Evolutionary conservation across 148 eudicot species (phyloP).

Genomic region (Fagopyrum homotropicum): DNA sequence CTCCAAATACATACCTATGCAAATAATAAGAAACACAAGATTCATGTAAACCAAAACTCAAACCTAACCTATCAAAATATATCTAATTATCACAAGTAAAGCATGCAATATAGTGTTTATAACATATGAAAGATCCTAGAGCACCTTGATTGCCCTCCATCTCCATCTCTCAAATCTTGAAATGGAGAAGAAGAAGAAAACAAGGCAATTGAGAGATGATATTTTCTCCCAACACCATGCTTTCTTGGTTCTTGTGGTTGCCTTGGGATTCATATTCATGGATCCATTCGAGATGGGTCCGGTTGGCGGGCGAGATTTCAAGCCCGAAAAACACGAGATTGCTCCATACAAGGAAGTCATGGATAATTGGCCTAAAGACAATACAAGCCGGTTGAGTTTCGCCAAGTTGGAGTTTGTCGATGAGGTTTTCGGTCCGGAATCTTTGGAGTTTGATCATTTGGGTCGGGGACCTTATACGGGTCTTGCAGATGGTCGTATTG

Average conservation of each 20-base stretch:
- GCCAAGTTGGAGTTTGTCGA: slow-evolving; percentile 64
- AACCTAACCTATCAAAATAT: slow-evolving; percentile 4
- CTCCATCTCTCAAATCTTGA: not conserved
- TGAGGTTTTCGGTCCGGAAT: slow-evolving; percentile 81
- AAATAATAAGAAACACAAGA: not conserved
- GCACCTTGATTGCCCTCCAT: not conserved
- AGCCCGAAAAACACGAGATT: slow-evolving; percentile 57
- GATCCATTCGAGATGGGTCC: slow-evolving; percentile 82
- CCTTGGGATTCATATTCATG: slow-evolving; percentile 50
- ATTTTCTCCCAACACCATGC: slow-evolving; percentile 48
- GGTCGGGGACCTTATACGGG: slow-evolving; percentile 85
- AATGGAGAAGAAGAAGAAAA: slow-evolving; percentile 16
- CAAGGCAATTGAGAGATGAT: slow-evolving; percentile 34
- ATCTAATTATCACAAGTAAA: not conserved
- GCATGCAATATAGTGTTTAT: not conserved
- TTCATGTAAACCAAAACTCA: slow-evolving; percentile 6
- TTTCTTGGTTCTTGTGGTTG: slow-evolving; percentile 24
- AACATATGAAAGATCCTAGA: not conserved
- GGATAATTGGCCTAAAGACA: slow-evolving; percentile 70
- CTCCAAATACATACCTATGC: slow-evolving; percentile 6
- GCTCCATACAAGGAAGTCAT: slow-evolving; percentile 71
- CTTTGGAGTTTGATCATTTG: slow-evolving; percentile 61
- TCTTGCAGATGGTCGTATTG: slow-evolving; percentile 74
- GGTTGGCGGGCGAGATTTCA: slow-evolving; percentile 68
- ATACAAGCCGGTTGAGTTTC: slow-evolving; percentile 50